Evolutionary conservation across 1,284 basidiomycete genomes (phyloP).

Genomic region (Veloboletus limbatus): DNA sequence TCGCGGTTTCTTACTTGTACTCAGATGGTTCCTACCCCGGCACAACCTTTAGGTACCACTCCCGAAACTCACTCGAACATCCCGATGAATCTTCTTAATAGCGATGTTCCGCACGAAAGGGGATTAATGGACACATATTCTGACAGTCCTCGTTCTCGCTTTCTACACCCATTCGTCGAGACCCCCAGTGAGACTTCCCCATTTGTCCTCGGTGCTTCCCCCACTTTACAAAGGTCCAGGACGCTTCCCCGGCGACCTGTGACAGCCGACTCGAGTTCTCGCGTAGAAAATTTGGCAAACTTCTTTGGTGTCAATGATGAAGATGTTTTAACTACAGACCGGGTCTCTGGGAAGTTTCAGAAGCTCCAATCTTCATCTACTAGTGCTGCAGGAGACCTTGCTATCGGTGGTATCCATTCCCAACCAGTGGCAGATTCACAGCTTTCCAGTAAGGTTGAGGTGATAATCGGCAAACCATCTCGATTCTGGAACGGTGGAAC

Average conservation of each 20-base stretch:
- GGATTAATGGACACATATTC: constrained; percentile 1
- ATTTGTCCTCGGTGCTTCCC: neutral
- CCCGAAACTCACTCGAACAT: neutral
- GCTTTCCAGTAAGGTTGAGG: constrained; percentile 36
- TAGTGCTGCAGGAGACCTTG: constrained; percentile 6
- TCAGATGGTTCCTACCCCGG: constrained; percentile 2
- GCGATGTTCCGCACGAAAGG: neutral
- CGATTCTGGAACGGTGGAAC: constrained; percentile 40
- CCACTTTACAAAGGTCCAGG: neutral
- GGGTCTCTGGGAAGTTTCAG: neutral
- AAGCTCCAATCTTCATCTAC: constrained; percentile 1
- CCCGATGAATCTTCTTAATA: neutral
- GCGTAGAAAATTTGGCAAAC: constrained; percentile 47
- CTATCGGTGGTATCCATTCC: neutral
- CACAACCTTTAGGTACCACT: neutral
- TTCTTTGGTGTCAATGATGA: constrained; percentile 59
- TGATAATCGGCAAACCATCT: constrained; percentile 35
- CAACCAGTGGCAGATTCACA: constrained; percentile 8
- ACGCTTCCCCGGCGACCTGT: neutral
- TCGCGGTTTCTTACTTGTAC: constrained; percentile 7
- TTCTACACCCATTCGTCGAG: neutral
- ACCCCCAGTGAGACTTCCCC: neutral
- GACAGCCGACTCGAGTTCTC: constrained; percentile 7
- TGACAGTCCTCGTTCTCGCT: neutral
- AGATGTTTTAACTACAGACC: constrained; percentile 37